phyloP scores from a whole-genome alignment of 768 basidiomycete species.

The Lactifluus hygrophoroides region DNA sequence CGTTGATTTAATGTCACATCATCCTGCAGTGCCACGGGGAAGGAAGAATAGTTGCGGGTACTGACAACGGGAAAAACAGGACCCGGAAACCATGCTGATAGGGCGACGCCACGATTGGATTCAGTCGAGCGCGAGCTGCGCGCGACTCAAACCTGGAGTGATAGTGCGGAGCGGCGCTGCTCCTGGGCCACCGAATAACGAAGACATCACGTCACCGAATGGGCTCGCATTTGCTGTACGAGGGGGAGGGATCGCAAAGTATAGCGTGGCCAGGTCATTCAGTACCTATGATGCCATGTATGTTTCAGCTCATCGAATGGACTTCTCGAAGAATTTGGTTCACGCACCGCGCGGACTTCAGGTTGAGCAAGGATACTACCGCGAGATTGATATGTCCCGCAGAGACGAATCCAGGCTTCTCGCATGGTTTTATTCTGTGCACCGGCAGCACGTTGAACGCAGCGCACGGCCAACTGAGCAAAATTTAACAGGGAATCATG shows the following conservation, averaged over 20 bases:
- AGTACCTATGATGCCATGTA: conserved; percentile 42
- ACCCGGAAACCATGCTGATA: no score
- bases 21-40: not conserved
- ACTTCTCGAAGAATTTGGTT: not conserved
- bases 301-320: not conserved
- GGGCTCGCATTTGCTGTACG: conserved; percentile 66
- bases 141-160: not conserved
- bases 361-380: conserved; percentile 51
- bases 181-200: conserved; percentile 66
- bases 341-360: conserved; percentile 40
- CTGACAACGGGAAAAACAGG: not conserved
- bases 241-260: conserved; percentile 84
- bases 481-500: conserved; percentile 78
- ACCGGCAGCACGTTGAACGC: conserved; percentile 81
- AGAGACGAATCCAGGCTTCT: conserved; percentile 79
- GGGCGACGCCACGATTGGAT: no score
- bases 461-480: conserved; percentile 77
- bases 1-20: not conserved
- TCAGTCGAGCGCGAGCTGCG: conserved; percentile 9
- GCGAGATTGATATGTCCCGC: conserved; percentile 73
- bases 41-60: not conserved
- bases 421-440: conserved; percentile 67
- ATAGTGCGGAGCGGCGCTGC: conserved; percentile 6
- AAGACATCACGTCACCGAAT: conserved; percentile 81
- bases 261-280: conserved; percentile 59